Conservation (phyloP, 73 alveolate species). For the Chromera velia region DNA sequence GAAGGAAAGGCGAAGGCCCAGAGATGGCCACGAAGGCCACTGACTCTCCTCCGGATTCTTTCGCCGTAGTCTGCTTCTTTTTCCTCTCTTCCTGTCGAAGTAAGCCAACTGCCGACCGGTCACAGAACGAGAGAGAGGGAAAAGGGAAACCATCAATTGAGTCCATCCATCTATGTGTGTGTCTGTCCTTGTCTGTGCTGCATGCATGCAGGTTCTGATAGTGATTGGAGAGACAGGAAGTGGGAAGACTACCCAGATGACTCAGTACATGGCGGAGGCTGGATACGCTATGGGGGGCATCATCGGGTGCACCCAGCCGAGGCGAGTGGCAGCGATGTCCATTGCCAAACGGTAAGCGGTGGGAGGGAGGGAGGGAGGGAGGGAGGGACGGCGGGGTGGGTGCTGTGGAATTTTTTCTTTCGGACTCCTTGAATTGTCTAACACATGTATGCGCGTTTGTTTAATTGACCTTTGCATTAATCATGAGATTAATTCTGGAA, state of each 20-base stretch:
- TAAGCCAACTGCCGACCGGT: background rate
- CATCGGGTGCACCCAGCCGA: slow-evolving; percentile 99
- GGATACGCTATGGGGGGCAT: slow-evolving; percentile 49
- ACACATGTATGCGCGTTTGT: too few relatives aligned
- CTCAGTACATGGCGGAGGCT: slow-evolving; percentile 96
- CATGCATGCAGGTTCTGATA: slow-evolving; percentile 58
- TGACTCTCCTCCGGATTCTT: too few relatives aligned
- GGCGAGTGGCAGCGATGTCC: slow-evolving; percentile 99
- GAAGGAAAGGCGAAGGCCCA: too few relatives aligned
- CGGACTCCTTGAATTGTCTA: too few relatives aligned
- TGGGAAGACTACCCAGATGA: slow-evolving; percentile 97
- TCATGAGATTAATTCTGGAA: too few relatives aligned
- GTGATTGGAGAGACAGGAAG: slow-evolving; percentile 99
- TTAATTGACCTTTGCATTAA: too few relatives aligned
- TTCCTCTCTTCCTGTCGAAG: background rate
- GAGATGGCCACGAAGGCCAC: too few relatives aligned
- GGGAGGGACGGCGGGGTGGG: too few relatives aligned
- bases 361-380: slow-evolving; percentile 86
- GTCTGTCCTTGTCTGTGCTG: too few relatives aligned
- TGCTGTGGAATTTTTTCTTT: too few relatives aligned
- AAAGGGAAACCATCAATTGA: background rate
- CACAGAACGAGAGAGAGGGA: background rate
- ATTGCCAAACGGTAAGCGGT: slow-evolving; percentile 98
- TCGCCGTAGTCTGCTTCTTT: too few relatives aligned
- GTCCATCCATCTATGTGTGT: too few relatives aligned